phyloP scores from a whole-genome alignment of 2,329 filamentous ascomycete genomes.

The Laburnicola sp. region DNA sequence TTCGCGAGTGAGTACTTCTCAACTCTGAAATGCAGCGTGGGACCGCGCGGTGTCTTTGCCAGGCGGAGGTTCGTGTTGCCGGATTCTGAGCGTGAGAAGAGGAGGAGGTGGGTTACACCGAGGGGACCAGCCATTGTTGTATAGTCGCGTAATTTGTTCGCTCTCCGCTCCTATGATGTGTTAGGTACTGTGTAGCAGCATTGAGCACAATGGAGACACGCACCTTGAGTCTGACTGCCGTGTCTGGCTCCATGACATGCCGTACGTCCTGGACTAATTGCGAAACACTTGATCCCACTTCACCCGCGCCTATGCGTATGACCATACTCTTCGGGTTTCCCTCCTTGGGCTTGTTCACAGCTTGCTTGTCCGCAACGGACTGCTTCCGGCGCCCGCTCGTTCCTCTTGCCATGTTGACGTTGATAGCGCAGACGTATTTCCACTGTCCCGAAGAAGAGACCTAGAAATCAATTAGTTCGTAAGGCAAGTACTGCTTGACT shows the following conservation, averaged over 20 bases:
- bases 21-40: slow-evolving; percentile 90
- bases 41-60: slow-evolving; percentile 83
- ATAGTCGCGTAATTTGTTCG: slow-evolving; percentile 88
- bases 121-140: slow-evolving; percentile 93
- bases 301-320: slow-evolving; percentile 91
- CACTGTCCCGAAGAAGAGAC: too few species aligned
- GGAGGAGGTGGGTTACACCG: slow-evolving; percentile 86
- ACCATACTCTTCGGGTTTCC: slow-evolving; percentile 95
- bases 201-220: slow-evolving; percentile 4
- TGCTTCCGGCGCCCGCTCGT: slow-evolving; percentile 40
- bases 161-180: slow-evolving; percentile 67
- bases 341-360: slow-evolving; percentile 61
- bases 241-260: slow-evolving; percentile 93
- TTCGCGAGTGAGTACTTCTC: slow-evolving; percentile 94
- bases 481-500: too few species aligned
- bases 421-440: background rate
- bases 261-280: slow-evolving; percentile 91
- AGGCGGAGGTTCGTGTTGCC: slow-evolving; percentile 93
- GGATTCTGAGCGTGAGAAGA: slow-evolving; percentile 86
- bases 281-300: slow-evolving; percentile 87
- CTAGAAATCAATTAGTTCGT: too few species aligned
- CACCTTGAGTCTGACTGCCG: slow-evolving; percentile 79
- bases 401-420: slow-evolving; percentile 33
- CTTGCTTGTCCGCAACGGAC: slow-evolving; percentile 38
- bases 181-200: background rate